These are phyloP conservation scores for Dactylonectria macrodidyma DNA, from an alignment of 2,329 filamentous ascomycete species.

Conservation along the genomic window DNA sequence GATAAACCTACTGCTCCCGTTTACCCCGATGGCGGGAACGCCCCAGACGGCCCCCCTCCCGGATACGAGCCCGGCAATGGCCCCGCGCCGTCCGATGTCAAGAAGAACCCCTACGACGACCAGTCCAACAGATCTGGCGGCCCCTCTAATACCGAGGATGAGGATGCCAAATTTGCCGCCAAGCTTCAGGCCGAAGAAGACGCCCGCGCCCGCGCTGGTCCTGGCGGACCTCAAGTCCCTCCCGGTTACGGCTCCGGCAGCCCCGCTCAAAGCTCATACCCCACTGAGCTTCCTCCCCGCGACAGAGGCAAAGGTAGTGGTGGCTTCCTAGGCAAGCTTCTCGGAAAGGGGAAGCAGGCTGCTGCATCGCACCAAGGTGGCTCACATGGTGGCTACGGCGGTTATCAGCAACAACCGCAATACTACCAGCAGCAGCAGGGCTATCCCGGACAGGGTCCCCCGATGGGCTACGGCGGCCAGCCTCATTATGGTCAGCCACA, in stretches of 20 bases:
- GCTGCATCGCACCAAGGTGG: slow-evolving; percentile 49
- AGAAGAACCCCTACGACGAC: slow-evolving; percentile 80
- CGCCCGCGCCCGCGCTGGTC: slow-evolving; percentile 63
- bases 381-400: slow-evolving; percentile 40
- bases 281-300: slow-evolving; percentile 61
- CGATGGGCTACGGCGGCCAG: slow-evolving; percentile 47
- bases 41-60: slow-evolving; percentile 75
- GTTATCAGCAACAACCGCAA: slow-evolving; percentile 50
- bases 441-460: slow-evolving; percentile 45
- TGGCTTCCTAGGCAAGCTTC: slow-evolving; percentile 67
- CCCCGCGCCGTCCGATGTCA: slow-evolving; percentile 66
- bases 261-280: slow-evolving; percentile 49
- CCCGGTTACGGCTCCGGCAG: slow-evolving; percentile 51
- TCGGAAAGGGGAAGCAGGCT: slow-evolving; percentile 61
- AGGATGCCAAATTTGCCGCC: slow-evolving; percentile 82
- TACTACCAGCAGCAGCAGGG: slow-evolving; percentile 45
- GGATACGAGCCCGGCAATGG: slow-evolving; percentile 69
- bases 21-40: slow-evolving; percentile 61
- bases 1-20: slow-evolving; percentile 82
- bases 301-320: slow-evolving; percentile 56
- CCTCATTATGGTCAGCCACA: slow-evolving; percentile 44
- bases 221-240: slow-evolving; percentile 50
- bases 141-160: slow-evolving; percentile 59
- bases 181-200: slow-evolving; percentile 89
- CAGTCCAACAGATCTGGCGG: slow-evolving; percentile 52